Percentiles rank a stretch among this genome's conserved stretches.
These are phyloP conservation scores for Periconia macrospinosa DNA, from an alignment of 2,329 filamentous ascomycete species.

Conservation along the genomic window DNA sequence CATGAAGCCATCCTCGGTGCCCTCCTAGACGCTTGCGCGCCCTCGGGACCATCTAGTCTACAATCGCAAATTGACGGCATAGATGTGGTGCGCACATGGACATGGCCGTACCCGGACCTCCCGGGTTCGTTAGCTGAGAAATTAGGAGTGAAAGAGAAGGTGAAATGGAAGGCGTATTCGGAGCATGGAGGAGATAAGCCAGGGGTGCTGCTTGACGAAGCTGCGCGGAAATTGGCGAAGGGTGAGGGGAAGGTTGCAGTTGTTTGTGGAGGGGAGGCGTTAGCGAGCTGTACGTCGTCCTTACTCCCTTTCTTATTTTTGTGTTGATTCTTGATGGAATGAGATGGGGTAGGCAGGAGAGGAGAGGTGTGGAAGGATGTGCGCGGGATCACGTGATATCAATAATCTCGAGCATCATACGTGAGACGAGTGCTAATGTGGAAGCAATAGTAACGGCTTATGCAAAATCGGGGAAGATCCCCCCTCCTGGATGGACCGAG, in stretches of 20 bases:
- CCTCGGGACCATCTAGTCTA: conserved; percentile 39
- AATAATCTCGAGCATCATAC: not conserved
- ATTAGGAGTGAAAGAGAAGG: conserved; percentile 50
- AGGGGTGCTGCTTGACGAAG: conserved; percentile 64
- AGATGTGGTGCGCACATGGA: conserved; percentile 65
- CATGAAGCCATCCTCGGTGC: conserved; percentile 57
- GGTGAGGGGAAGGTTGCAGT: conserved; percentile 60
- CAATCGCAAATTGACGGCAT: conserved; percentile 59
- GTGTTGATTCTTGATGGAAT: not conserved
- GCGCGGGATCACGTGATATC: not conserved
- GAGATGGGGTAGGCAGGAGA: no score
- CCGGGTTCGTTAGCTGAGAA: conserved; percentile 56
- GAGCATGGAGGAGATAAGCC: conserved; percentile 68
- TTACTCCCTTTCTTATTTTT: not conserved
- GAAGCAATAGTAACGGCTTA: conserved; percentile 52
- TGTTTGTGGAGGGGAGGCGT: conserved; percentile 65
- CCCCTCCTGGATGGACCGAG: conserved; percentile 63
- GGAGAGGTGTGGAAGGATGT: not conserved
- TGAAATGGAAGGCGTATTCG: conserved; percentile 46
- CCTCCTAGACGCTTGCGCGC: conserved; percentile 27
- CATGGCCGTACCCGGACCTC: conserved; percentile 65
- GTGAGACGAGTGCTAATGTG: not conserved
- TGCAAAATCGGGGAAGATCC: conserved; percentile 55
- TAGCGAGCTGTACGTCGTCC: conserved; percentile 58
- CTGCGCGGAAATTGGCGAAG: conserved; percentile 58